Evolutionary conservation across 192 early-diverging fungal species (phyloP), one percentile per base, ranked within the genome.

Genomic region (Coemansia erecta): DNA sequence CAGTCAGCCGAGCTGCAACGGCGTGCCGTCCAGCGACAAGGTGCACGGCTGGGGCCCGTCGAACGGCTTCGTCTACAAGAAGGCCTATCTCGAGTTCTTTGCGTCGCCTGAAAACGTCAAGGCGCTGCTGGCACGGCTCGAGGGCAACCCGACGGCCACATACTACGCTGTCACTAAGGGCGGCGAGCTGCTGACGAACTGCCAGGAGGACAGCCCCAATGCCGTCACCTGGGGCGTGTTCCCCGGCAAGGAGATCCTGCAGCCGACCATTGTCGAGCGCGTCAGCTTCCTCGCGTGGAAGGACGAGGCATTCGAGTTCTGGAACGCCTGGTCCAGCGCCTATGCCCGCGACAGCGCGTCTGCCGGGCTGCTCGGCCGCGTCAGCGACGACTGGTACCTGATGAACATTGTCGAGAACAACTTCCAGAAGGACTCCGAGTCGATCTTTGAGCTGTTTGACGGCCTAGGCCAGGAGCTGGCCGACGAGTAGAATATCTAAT

Each of bases 221-320:
- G 95, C 95, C 8, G 93, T 98, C 35, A 98, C 95, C 12, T 98
- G 95, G 95, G 95, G 95, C 44, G 94, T 98, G 28, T 98, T 98
- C 88, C 93, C 93, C 1, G 93, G 94, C 44, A 91, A 93, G 67
- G 95, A 98, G 76, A 92, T 98, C 53, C 80, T 96, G 45, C 95
- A 98, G 80, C 94, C 94, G 14, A 98, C 95, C 17, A 89, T 98
- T 71, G 94, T 98, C 44, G 95, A 98, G 61, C 63, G 84, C 23
- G 78, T 81, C 57, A 87, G 85, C 49, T 98, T 98, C 71, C 78
- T 93, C 71, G 94, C 94, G 0, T 98, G 95, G 95, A 97, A 94
- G 83, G 94, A 97, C 64, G 95, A 98, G 82, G 95, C 94, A 0
- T 96, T 91, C 68, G 89, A 89, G 37, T 83, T 98, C 24, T 98